Base-by-base conservation (phyloP, 768 basidiomycete genomes). In the Coprinopsis sp. region DNA sequence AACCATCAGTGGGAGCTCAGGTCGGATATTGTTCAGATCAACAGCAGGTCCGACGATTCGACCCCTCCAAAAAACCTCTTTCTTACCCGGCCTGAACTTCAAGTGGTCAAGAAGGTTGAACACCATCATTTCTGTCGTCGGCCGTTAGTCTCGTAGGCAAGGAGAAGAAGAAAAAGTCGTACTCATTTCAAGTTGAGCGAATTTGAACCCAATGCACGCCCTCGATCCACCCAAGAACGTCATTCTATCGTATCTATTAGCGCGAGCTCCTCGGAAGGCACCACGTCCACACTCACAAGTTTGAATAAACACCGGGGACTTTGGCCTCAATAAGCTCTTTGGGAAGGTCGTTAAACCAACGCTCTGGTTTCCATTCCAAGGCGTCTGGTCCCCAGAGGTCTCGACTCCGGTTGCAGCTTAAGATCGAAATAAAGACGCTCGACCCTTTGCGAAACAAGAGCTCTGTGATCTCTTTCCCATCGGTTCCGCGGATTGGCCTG, bases 141-240 rank as follows among this genome's bases (percentile, higher is more conserved):
- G n/a, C n/a, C 8, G 16, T 13, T 18, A 18, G 34, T 8, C 7
- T 36, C 16, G 19, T 11, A 8, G 16, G 24, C 22, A 23, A n/a
- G 11, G 7, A 16, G 8, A 22, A 37, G 14, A 11, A 7, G 6
- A 22, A 22, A n/a, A 31, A 13, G 11, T 49, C 58, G 19, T 30
- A 62, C 62, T 64, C 62, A 64, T 61, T 50, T 64, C 60, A 14
- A 64, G 48, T 37, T 64, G 62, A 25, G 62, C 47, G 22, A 57
- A 57, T 19, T 54, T 53, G 33, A 55, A 55, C 7, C 60, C 60
- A 27, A 72, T 72, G 65, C 73, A 76, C 0, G 69, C 62, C 33
- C 71, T 61, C n/a, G 65, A 64, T 38, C 74, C 73, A 16, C 66
- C 71, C 27, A 72, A 51, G 63, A 73, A 76, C 1, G 72, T 68